Base-by-base conservation (phyloP, 2,329 filamentous ascomycete species). In the Hymenoscyphus fructigenus region DNA sequence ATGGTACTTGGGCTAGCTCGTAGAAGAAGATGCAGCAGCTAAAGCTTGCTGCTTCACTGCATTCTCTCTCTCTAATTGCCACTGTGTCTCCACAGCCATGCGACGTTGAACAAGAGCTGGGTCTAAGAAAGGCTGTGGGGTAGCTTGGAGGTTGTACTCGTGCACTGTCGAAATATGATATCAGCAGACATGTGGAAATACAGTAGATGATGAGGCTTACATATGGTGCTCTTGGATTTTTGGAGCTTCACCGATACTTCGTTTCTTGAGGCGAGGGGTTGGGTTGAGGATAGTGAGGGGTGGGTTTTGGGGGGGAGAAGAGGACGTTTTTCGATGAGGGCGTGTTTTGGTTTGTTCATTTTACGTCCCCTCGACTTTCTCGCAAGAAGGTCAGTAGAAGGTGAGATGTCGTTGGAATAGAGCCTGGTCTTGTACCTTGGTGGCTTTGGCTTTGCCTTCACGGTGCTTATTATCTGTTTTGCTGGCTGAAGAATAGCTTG, bases 41-140 rank as follows among this genome's bases (percentile, higher is more conserved):
- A 14, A 2, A 2, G 34, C 34, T 36, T 36, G 34, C 34, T 36
- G 34, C 57, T 50, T 36, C 58, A 41, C 12, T 60, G 36, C 60
- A 53, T 41, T 71, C n/a, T 68, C 66, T 50, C 69, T 60, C 14
- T 69, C 62, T n/a, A 44, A 34, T 23, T 61, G 53, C 68, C 62
- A 65, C 59, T 71, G 47, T 20, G 66, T 65, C 23, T 70, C 66
- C 26, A 58, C 64, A 60, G 66, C 64, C 12, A 68, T 60, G 5
- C 66, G 64, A 14, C 63, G 61, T 57, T 70, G 60, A 6, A 74
- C 61, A 20, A 73, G 67, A 0, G 67, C 64, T 5, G 70, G 70
- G 44, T 75, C 71, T 29, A 75, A 64, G 50, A 75, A 74, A 12
- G 73, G 73, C 60, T 71, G 68, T 7, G 72, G 70, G 9, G 66